A percentile compares a stretch with the other conserved stretches of the same genome.
These are phyloP conservation scores for Saksenaea oblongispora DNA, from an alignment of 371 early-diverging fungal genomes.

Conservation along the genomic window DNA sequence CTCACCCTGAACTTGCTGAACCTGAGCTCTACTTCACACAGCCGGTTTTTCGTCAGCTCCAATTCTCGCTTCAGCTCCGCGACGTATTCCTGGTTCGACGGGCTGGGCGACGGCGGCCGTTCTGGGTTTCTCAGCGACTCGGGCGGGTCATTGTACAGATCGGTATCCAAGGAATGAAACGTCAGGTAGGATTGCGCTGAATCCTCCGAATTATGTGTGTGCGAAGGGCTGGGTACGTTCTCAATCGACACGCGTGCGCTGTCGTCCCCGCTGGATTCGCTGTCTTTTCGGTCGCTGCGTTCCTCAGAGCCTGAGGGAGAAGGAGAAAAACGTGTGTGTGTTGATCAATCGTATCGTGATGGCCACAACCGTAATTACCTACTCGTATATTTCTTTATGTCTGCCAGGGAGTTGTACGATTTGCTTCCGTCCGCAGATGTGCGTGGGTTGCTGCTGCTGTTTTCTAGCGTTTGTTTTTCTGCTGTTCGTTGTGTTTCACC, in stretches of 20 bases:
- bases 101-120: background rate
- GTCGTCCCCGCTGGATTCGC: background rate
- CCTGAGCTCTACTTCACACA: conserved; percentile 38
- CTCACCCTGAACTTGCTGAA: conserved; percentile 48
- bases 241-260: background rate
- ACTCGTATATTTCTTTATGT: background rate
- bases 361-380: background rate
- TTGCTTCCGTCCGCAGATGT: background rate
- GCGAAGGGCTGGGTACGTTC: conserved; percentile 17
- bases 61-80: conserved; percentile 23
- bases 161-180: conserved; percentile 14
- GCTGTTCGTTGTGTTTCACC: conserved; percentile 2
- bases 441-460: background rate
- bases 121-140: conserved; percentile 1
- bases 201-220: conserved; percentile 11
- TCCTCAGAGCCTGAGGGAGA: conserved; percentile 16
- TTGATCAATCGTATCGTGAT: conserved; percentile 9
- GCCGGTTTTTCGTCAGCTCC: conserved; percentile 25
- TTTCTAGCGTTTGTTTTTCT: background rate
- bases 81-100: background rate
- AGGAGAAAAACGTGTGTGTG: background rate
- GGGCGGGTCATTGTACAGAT: conserved; percentile 9
- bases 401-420: background rate
- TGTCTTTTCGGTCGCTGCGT: conserved; percentile 11
- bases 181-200: conserved; percentile 17